Conservation (phyloP, 164 flowering plant genomes). For the Dillenia suffruticosa region DNA sequence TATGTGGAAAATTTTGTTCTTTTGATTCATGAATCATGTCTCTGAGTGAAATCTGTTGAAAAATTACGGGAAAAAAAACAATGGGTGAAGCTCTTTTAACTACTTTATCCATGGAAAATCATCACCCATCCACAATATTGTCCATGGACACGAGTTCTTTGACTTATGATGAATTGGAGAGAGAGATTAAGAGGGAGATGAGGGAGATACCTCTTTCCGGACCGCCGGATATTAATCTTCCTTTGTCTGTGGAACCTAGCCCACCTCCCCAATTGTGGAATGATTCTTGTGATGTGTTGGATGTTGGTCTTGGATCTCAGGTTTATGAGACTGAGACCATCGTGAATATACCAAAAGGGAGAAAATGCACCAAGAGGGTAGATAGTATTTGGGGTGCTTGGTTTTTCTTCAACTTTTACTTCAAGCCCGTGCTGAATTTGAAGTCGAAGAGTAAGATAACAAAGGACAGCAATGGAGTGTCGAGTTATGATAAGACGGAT, state of each 20-base stretch:
- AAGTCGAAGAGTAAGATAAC: constrained; percentile 65
- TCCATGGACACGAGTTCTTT: constrained; percentile 89
- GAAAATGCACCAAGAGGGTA: constrained; percentile 70
- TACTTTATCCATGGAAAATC: constrained; percentile 73
- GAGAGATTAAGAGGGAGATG: constrained; percentile 52
- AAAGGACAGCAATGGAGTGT: constrained; percentile 55
- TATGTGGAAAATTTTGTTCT: too few relatives aligned
- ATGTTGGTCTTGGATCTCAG: constrained; percentile 68
- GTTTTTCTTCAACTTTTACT: constrained; percentile 91
- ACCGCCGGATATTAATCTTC: constrained; percentile 91
- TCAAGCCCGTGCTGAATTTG: constrained; percentile 74
- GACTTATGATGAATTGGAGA: constrained; percentile 67
- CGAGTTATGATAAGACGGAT: constrained; percentile 74
- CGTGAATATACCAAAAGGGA: constrained; percentile 47
- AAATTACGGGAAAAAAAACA: background rate
- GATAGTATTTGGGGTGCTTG: constrained; percentile 96
- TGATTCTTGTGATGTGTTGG: constrained; percentile 67
- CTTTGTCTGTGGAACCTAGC: constrained; percentile 72
- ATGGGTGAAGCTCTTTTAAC: constrained; percentile 63
- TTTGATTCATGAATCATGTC: too few relatives aligned
- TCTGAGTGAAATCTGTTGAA: too few relatives aligned
- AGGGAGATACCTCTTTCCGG: constrained; percentile 33
- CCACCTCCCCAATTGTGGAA: constrained; percentile 69
- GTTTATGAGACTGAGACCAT: constrained; percentile 59
- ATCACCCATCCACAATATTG: constrained; percentile 82